Percentiles rank a stretch among this genome's conserved stretches.
phyloP scores from a whole-genome alignment of 148 eudicot species.

The Dysphania ambrosioides region DNA sequence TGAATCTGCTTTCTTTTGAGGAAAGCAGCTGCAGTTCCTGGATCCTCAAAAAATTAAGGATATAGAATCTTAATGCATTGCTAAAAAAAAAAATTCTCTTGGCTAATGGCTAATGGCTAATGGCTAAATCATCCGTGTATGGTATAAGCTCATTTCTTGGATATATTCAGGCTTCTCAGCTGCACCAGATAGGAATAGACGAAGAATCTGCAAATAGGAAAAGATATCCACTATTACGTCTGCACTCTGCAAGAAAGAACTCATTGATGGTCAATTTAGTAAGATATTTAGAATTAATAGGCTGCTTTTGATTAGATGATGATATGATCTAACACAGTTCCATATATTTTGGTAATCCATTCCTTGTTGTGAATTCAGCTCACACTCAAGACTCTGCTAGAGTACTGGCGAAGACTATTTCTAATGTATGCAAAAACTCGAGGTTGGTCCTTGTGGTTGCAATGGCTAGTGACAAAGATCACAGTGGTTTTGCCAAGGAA shows the following conservation, averaged over 20 bases:
- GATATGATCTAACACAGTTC: no score
- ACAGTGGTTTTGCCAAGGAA: conserved; percentile 77
- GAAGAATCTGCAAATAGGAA: background rate
- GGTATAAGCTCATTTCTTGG: no score
- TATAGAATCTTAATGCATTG: no score
- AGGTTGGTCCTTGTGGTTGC: conserved; percentile 75
- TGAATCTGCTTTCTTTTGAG: no score
- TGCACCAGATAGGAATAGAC: background rate
- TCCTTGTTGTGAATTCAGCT: conserved; percentile 47
- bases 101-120: no score
- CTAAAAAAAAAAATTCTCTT: no score
- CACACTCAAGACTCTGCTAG: conserved; percentile 91
- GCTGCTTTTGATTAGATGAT: background rate
- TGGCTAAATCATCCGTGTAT: no score
- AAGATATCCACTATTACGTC: background rate
- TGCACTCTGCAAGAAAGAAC: background rate
- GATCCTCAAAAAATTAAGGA: no score
- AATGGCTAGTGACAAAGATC: conserved; percentile 98
- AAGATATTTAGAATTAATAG: background rate
- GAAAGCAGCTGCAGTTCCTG: no score
- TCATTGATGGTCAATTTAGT: background rate
- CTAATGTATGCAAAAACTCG: conserved; percentile 44
- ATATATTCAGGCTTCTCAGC: no score
- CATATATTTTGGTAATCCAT: no score
- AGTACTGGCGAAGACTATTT: conserved; percentile 70